These are phyloP conservation scores for Rhizopogon vinicolor DNA, from an alignment of 768 basidiomycete species.

Conservation along the genomic window DNA sequence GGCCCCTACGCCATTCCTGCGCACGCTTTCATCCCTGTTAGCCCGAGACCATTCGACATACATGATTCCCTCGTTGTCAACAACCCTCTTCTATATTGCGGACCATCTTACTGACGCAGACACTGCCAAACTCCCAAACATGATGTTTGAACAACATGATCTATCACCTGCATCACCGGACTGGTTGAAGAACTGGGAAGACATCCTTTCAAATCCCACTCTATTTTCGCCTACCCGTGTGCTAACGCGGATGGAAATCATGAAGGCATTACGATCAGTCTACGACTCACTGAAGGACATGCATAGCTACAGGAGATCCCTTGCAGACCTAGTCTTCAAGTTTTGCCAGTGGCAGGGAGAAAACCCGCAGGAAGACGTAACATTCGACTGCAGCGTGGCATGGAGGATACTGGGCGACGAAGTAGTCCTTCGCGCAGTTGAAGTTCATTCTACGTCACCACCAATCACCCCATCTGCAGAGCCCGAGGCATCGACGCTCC, in stretches of 20 bases:
- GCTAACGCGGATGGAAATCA: slow-evolving; percentile 49
- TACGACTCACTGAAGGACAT: slow-evolving; percentile 71
- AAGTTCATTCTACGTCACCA: slow-evolving; percentile 21
- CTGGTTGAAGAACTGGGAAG: slow-evolving; percentile 68
- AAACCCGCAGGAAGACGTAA: slow-evolving; percentile 19
- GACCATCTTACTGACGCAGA: slow-evolving; percentile 68
- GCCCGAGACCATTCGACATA: slow-evolving; percentile 56
- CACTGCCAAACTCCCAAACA: slow-evolving; percentile 53
- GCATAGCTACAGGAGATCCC: slow-evolving; percentile 51
- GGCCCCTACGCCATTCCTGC: slow-evolving; percentile 58
- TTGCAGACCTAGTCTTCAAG: slow-evolving; percentile 52
- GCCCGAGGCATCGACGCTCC: slow-evolving; percentile 13
- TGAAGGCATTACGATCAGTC: slow-evolving; percentile 51
- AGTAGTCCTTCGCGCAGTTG: slow-evolving; percentile 51
- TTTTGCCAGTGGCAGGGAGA: slow-evolving; percentile 37
- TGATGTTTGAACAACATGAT: slow-evolving; percentile 65
- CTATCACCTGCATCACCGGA: slow-evolving; percentile 67
- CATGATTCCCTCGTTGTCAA: slow-evolving; percentile 57
- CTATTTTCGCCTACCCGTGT: slow-evolving; percentile 41
- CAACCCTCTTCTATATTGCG: slow-evolving; percentile 59
- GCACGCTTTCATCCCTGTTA: slow-evolving; percentile 57
- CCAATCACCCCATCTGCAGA: slow-evolving; percentile 2
- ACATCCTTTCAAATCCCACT: slow-evolving; percentile 44
- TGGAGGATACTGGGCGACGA: slow-evolving; percentile 71
- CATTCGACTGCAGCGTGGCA: slow-evolving; percentile 22